Evolutionary conservation across 768 basidiomycete genomes (phyloP), one percentile per base, ranked within the genome.

Genomic region (Tremella mesenterica): DNA sequence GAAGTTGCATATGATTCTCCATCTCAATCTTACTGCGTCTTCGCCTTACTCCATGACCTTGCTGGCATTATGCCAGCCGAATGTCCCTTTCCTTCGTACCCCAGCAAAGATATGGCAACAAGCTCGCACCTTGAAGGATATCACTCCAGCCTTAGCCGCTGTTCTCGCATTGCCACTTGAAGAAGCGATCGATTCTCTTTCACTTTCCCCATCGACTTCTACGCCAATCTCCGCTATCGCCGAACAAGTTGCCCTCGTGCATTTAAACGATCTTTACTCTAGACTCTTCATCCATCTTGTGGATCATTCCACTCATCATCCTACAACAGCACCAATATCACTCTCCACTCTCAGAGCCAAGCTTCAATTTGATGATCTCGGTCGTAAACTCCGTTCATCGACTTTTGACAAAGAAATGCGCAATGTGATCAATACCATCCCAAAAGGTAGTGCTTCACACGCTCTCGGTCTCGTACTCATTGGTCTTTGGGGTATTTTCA

Each of bases 381-480:
- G 56, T 4, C 13, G 46, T 3, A 48, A 50, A 8, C 60, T 69
- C 2, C 44, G 38, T 7, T 38, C 58, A 7, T 52, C 63, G 1
- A 34, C 59, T 9, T 73, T 68, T 51, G 68, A 69, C 39, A 53
- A 48, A 26, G 65, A 69, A 57, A 70, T 73, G 29, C 51, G 63
- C 27, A 57, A 38, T 2, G 55, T 57, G 14, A 44, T 73, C 8
- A 52, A 50, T 25, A 62, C 60, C 18, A 52, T 65, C 5, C 58
- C 66, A 6, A 52, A 54, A 28, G 67, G 64, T 33, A 64, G 69
- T 1, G 54, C 65, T 6, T 58, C 67, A 2, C 65, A 68, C 39
- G 66, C 64, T n/a, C 56, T 73, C 1, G 71, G 65, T 20, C 51
- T 73, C 36, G 71, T 73, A 20, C 46, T 70, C 16, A 68, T 71